These are phyloP conservation scores for Diplocarpon rosae DNA, from an alignment of 2,329 filamentous ascomycete genomes.

Conservation along the genomic window DNA sequence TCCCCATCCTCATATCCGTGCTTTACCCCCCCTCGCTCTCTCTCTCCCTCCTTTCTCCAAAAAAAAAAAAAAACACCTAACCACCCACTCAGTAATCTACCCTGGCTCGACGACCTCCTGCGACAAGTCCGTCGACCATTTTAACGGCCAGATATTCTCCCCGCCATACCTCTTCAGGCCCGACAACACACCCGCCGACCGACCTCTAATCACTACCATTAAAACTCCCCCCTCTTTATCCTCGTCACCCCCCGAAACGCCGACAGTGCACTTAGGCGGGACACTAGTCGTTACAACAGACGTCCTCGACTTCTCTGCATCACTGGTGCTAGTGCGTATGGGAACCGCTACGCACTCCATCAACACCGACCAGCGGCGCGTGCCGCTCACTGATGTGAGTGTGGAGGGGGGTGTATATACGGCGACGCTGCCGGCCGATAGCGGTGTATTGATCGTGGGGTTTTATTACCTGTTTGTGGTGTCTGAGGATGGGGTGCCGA, in stretches of 20 bases:
- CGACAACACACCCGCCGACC: constrained; percentile 28
- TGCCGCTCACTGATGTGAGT: constrained; percentile 30
- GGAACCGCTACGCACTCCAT: constrained; percentile 39
- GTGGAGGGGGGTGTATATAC: background rate
- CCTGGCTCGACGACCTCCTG: constrained; percentile 6
- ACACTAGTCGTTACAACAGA: background rate
- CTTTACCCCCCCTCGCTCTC: too few species aligned
- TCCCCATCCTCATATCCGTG: too few species aligned
- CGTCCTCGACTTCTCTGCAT: background rate
- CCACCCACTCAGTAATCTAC: background rate
- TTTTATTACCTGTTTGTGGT: constrained; percentile 4
- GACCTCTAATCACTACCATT: background rate
- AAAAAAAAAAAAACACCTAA: too few species aligned
- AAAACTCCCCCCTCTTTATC: background rate
- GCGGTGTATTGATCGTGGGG: constrained; percentile 1
- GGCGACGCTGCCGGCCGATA: background rate
- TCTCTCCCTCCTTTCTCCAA: too few species aligned
- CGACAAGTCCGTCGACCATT: constrained; percentile 34
- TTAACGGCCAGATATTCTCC: constrained; percentile 42
- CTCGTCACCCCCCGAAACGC: background rate
- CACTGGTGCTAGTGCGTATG: constrained; percentile 1
- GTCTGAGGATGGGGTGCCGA: background rate
- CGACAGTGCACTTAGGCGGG: background rate
- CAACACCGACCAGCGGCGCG: constrained; percentile 46
- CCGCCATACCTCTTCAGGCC: constrained; percentile 43